Base-by-base conservation (phyloP, 768 basidiomycete genomes). In the Mycena alexandri region DNA sequence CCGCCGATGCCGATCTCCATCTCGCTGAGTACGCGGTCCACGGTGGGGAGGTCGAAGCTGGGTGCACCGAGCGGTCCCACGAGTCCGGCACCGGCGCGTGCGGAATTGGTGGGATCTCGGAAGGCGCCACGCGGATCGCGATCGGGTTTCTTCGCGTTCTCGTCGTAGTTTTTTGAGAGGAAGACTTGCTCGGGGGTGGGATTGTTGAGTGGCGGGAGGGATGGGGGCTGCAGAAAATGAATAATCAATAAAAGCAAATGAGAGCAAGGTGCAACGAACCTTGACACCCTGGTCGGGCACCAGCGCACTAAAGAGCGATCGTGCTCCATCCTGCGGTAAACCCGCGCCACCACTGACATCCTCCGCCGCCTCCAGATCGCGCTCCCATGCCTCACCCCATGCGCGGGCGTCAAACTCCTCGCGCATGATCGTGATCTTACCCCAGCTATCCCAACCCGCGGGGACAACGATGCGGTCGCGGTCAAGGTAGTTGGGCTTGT, bases 381-480 rank as follows among this genome's bases (percentile, higher is more conserved):
- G 80, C 69, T 93, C 93, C 91, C 90, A 94, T 44, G 89, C 91
- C 63, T 93, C 91, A 5, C 90, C 92, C 89, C 91, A 93, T 52
- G 82, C 75, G 67, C 88, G 90, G 1, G 93, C 89, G 59, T 98
- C 95, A 72, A 98, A 99, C 0, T 93, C 93, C 44, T 99, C 98
- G 62, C 95, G 82, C 61, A 99, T 80, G 1, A 98, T 92, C 3
- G 86, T 83, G 63, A 98, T 97, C 82, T 98, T 99, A 0, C 96
- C 96, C 93, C 95, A 98, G 71, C 93, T 94, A 75, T 99, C 98
- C 98, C 98, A 99, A 1, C 98, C 98, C 2, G 94, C 88, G 1
- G 97, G 98, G 8, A 99, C 90, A 48, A 98, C 88, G 57, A 98
- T 91, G 14, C 89, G 90, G 74, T 98, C 96, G 36, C 98, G 89